phyloP scores from a whole-genome alignment of 1,139 yeast genomes.

The Yamadazyma atlantica region DNA sequence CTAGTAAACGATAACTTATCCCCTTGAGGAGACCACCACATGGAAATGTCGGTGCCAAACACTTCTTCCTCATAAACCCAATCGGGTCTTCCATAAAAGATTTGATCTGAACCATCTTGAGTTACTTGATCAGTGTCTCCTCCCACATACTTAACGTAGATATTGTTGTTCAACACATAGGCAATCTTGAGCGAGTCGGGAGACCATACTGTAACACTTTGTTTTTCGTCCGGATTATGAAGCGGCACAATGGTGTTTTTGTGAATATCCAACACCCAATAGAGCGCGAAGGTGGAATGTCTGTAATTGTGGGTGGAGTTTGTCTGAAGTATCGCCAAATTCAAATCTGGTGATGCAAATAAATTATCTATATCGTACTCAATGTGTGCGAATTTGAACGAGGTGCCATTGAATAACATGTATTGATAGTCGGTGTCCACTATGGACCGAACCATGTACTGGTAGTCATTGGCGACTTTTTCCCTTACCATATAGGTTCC shows the following conservation, averaged over 20 bases:
- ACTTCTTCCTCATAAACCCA: constrained; percentile 69
- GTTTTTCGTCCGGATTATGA: constrained; percentile 19
- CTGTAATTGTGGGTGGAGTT: constrained; percentile 64
- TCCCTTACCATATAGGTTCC: constrained; percentile 55
- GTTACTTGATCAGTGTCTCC: constrained; percentile 37
- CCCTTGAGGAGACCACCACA: constrained; percentile 63
- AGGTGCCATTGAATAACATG: constrained; percentile 49
- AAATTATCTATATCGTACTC: constrained; percentile 52
- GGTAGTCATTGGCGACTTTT: constrained; percentile 12
- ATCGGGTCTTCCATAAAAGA: constrained; percentile 59
- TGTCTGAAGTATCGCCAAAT: constrained; percentile 53
- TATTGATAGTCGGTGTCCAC: constrained; percentile 46
- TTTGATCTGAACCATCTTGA: constrained; percentile 47
- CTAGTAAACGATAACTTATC: constrained; percentile 46
- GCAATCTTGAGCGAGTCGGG: constrained; percentile 69
- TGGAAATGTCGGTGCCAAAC: constrained; percentile 45
- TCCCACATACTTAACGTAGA: constrained; percentile 40
- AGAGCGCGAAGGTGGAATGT: constrained; percentile 67
- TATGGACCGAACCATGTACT: constrained; percentile 48
- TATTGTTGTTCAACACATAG: constrained; percentile 63
- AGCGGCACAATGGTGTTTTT: constrained; percentile 28
- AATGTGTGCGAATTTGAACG: constrained; percentile 37
- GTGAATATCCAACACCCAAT: constrained; percentile 52
- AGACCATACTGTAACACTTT: constrained; percentile 69
- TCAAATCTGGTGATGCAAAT: constrained; percentile 64